Base-by-base conservation (phyloP, 2,329 filamentous ascomycete genomes). In the Aspergillus neotritici region DNA sequence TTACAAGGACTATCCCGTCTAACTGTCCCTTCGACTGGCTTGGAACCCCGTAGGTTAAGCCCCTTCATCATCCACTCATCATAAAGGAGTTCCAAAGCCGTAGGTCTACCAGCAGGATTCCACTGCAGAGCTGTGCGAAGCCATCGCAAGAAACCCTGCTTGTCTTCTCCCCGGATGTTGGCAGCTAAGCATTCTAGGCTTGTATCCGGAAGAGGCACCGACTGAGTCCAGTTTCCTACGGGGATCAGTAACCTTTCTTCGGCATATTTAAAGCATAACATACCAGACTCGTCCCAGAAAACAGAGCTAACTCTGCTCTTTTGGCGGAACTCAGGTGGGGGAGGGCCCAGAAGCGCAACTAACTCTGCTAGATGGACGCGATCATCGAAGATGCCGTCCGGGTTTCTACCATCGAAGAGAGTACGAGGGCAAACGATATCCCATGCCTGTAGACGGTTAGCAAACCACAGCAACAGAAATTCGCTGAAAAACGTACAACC, bases 21-120 rank as follows among this genome's bases (percentile, higher is more conserved):
- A 21, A 6, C 7, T 21, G 17, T 21, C 17, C 4, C 17, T 21
- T 21, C 7, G 17, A 21, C 17, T 21, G 17, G 17, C 17, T 21
- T 21, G 17, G 17, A 21, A 21, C 17, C 4, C 21, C 42, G 14
- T 11, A 44, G 16, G 5, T 46, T 41, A 6, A 46, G 37, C 29
- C 50, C 49, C 47, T 47, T 44, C 50, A 48, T 44, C 53, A 68
- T 62, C 64, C 66, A 70, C 13, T 56, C 51, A 49, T 70, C 67
- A 30, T 60, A 48, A 25, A 70, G 45, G 28, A 70, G 46, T 29
- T 69, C 58, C 43, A 55, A 52, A 29, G 62, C 66, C 11, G 55
- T 51, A 5, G 57, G 54, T 12, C 59, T 30, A 14, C 60, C 52
- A 15, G 44, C 41, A 3, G 51, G 49, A 16, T 46, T 43, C 63